Conservation (phyloP, 2,329 filamentous ascomycete species). For the Trichoderma atroviride region DNA sequence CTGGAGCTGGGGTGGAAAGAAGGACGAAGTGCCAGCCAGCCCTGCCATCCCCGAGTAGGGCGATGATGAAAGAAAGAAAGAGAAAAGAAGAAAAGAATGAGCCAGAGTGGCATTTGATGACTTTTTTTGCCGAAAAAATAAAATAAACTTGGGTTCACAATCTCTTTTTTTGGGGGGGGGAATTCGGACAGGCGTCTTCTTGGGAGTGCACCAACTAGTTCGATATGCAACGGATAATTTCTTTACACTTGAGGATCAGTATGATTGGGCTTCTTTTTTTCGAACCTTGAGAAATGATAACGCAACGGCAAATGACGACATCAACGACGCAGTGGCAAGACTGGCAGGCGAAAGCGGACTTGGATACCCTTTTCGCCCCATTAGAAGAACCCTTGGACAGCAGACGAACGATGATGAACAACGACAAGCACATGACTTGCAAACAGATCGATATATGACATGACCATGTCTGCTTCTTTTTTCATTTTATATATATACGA, state of each 20-base stretch:
- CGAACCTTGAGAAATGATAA: constrained; percentile 16
- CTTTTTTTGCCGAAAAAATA: background rate
- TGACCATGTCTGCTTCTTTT: constrained; percentile 13
- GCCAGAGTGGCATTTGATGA: constrained; percentile 10
- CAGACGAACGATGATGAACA: constrained; percentile 22
- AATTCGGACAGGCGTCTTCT: constrained; percentile 20
- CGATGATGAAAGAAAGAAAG: background rate
- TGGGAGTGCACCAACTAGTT: constrained; percentile 21
- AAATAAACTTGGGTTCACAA: constrained; percentile 11
- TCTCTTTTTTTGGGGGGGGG: background rate
- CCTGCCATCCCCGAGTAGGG: constrained; percentile 42
- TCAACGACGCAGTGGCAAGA: constrained; percentile 18
- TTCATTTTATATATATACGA: background rate
- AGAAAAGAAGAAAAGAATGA: constrained; percentile 1
- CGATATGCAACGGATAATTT: constrained; percentile 23
- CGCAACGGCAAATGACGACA: constrained; percentile 21
- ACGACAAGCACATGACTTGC: constrained; percentile 22
- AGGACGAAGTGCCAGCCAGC: constrained; percentile 48
- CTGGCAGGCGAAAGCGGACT: constrained; percentile 13
- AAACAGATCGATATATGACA: constrained; percentile 24
- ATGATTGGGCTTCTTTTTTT: constrained; percentile 20
- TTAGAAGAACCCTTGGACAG: constrained; percentile 17
- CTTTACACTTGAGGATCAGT: constrained; percentile 18
- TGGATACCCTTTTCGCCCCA: constrained; percentile 9
- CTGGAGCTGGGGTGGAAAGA: constrained; percentile 55